Evolutionary conservation across 352 stramenopile genomes (phyloP), one percentile per base, ranked within the genome.

Genomic region (Phytopythium aichiense): DNA sequence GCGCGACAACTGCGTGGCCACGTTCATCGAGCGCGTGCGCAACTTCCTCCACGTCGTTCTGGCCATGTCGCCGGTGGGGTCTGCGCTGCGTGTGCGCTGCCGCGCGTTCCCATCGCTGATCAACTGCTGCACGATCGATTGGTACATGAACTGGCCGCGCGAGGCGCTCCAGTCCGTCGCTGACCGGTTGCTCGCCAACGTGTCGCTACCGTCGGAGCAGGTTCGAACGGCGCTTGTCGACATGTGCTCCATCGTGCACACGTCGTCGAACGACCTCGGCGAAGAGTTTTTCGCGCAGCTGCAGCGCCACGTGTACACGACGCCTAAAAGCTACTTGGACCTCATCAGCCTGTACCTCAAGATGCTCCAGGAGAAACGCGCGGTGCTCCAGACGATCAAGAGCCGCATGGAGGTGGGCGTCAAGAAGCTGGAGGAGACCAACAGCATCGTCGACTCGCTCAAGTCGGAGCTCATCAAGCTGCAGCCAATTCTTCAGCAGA

Each of bases 91-190:
- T 37, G 76, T 98, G 9, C 87, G 93, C 0, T 98, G 94, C 61
- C 81, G 95, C 5, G 89, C 96, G 6, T 98, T 98, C 60, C 95
- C 95, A 2, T 97, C 92, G 15, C 71, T 98, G 4, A 98, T 98
- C 58, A 98, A 98, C 68, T 98, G 94, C 69, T 98, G 90, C 55
- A 98, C 95, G 0, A 98, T 98, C 58, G 94, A 98, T 67, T 98
- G 95, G 93, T 94, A 93, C 71, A 96, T 98, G 77, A 92, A 94
- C 45, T 98, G 95, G 95, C 94, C 95, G 0, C 81, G 89, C 31
- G 85, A 96, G 43, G 95, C 95, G 2, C 73, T 98, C 8, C 72
- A 97, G 43, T 96, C 86, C 12, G 95, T 98, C 2, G 94, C 95
- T 0, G 71, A 95, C 38, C 80, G 89, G 0, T 75, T 98, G 42